Conservation (phyloP, 2,329 filamentous ascomycete genomes). For the Neophaeococcomyces mojaviensis region DNA sequence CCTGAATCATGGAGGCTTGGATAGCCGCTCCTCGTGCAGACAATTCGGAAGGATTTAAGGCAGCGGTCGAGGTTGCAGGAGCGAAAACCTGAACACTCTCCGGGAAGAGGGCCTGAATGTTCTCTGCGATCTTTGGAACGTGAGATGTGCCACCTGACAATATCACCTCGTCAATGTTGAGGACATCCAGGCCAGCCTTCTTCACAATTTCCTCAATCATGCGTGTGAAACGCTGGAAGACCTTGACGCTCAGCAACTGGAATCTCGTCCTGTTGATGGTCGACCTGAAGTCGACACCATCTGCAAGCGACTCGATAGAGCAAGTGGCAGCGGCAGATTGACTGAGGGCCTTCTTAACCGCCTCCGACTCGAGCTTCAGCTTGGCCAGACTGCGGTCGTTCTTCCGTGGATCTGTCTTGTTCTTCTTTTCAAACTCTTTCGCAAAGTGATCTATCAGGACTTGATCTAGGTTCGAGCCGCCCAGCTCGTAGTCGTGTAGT, state of each 20-base stretch:
- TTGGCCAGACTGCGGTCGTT: slow-evolving; percentile 80
- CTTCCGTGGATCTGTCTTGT: slow-evolving; percentile 78
- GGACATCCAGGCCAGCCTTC: slow-evolving; percentile 84
- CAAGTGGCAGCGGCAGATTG: slow-evolving; percentile 83
- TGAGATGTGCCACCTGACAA: slow-evolving; percentile 87
- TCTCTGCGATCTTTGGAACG: slow-evolving; percentile 83
- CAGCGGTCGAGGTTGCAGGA: slow-evolving; percentile 66
- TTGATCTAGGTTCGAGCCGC: slow-evolving; percentile 78
- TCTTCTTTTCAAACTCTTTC: slow-evolving; percentile 98
- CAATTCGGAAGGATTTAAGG: slow-evolving; percentile 91
- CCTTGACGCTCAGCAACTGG: slow-evolving; percentile 78
- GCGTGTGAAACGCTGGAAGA: slow-evolving; percentile 80
- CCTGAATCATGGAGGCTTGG: slow-evolving; percentile 87
- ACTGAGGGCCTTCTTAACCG: slow-evolving; percentile 84
- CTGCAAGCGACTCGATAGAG: slow-evolving; percentile 82
- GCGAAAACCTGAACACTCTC: slow-evolving; percentile 70
- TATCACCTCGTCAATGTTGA: slow-evolving; percentile 92
- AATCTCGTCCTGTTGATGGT: slow-evolving; percentile 91
- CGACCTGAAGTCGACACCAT: slow-evolving; percentile 82
- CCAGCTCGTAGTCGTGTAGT: slow-evolving; percentile 89
- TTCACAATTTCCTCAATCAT: slow-evolving; percentile 77
- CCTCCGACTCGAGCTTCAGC: slow-evolving; percentile 83
- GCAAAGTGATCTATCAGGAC: slow-evolving; percentile 92
- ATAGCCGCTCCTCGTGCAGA: slow-evolving; percentile 84
- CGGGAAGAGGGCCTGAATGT: slow-evolving; percentile 73